phyloP scores from a whole-genome alignment of 305 asterid genomes.

The Fraxinus velutina region DNA sequence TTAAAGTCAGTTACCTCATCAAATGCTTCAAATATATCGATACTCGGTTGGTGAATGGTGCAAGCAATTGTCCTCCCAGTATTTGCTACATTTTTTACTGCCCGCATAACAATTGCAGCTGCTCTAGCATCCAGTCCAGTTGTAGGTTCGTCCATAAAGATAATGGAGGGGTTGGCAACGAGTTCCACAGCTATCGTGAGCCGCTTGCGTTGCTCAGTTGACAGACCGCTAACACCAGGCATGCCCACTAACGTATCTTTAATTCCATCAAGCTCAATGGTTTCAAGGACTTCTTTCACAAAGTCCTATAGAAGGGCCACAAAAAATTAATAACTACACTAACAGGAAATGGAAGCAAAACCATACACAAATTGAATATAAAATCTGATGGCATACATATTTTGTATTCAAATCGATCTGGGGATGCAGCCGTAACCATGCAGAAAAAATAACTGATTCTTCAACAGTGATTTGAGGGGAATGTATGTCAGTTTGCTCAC shows the following conservation, averaged over 20 bases:
- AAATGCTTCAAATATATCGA: conserved; percentile 74
- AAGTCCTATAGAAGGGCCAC: conserved; percentile 42
- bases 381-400: conserved; percentile 37
- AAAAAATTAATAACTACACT: not conserved
- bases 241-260: conserved; percentile 64
- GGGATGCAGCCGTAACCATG: conserved; percentile 80
- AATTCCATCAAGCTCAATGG: conserved; percentile 63
- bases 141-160: conserved; percentile 79
- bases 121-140: conserved; percentile 82
- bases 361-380: not conserved
- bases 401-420: conserved; percentile 49
- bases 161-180: conserved; percentile 73
- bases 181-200: conserved; percentile 80
- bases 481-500: conserved; percentile 76
- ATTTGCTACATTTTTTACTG: conserved; percentile 69
- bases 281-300: conserved; percentile 70
- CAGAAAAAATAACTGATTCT: conserved; percentile 73
- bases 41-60: conserved; percentile 83
- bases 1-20: conserved; percentile 51
- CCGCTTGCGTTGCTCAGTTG: conserved; percentile 78
- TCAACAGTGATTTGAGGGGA: conserved; percentile 75
- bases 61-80: conserved; percentile 84
- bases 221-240: conserved; percentile 71
- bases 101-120: conserved; percentile 85
- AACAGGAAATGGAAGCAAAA: not conserved